A percentile compares a stretch with the other conserved stretches of the same genome.
phyloP scores from a whole-genome alignment of 305 asterid genomes.

The Plantago lanceolata region DNA sequence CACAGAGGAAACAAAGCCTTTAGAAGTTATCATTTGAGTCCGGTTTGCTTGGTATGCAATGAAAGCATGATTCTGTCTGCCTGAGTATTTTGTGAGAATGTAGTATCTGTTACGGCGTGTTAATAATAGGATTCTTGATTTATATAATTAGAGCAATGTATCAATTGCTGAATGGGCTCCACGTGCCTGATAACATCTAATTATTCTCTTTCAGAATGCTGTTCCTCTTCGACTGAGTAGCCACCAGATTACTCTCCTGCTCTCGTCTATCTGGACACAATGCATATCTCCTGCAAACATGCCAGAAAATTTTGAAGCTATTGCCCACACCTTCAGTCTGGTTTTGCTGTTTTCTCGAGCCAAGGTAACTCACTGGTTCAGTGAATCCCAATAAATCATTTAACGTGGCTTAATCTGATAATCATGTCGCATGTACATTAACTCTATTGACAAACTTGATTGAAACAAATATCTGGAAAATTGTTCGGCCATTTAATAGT shows the following conservation, averaged over 20 bases:
- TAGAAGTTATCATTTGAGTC: background rate
- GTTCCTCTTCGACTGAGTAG: conserved; percentile 86
- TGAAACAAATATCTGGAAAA: background rate
- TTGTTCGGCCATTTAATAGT: background rate
- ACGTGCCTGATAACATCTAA: background rate
- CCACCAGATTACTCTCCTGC: conserved; percentile 81
- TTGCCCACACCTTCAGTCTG: conserved; percentile 92
- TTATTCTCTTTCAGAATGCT: conserved; percentile 50
- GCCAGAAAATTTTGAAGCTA: conserved; percentile 96
- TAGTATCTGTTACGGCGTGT: background rate
- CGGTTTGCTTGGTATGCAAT: background rate
- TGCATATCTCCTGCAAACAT: conserved; percentile 70
- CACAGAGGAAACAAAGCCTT: background rate
- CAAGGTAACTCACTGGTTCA: conserved; percentile 52
- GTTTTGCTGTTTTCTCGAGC: conserved; percentile 82
- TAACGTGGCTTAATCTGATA: background rate
- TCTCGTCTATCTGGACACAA: conserved; percentile 89
- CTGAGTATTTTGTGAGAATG: background rate
- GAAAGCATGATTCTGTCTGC: background rate
- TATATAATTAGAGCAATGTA: background rate
- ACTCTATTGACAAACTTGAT: background rate
- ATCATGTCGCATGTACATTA: background rate
- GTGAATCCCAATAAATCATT: background rate
- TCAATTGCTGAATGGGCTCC: no score
- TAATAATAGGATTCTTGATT: background rate